These are phyloP conservation scores for Colletotrichum filicis DNA, from an alignment of 2,329 filamentous ascomycete species.

Conservation along the genomic window DNA sequence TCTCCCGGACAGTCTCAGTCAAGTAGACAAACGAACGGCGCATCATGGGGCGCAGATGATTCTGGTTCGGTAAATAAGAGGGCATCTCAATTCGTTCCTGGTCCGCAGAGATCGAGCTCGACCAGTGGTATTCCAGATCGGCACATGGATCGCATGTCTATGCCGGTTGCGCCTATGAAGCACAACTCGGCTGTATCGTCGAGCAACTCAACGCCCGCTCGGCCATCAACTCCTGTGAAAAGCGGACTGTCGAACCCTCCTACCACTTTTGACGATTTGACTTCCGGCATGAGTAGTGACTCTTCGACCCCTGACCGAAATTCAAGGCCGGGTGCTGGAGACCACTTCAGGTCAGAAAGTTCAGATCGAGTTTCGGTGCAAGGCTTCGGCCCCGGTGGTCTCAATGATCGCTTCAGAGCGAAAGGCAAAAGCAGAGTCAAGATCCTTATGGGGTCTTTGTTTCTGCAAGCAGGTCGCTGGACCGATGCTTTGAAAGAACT, in stretches of 20 bases:
- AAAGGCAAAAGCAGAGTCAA: slow-evolving; percentile 84
- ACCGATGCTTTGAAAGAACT: slow-evolving; percentile 87
- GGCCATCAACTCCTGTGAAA: slow-evolving; percentile 63
- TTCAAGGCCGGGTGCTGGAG: slow-evolving; percentile 51
- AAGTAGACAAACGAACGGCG: slow-evolving; percentile 53
- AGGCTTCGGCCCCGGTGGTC: slow-evolving; percentile 77
- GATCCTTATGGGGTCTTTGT: slow-evolving; percentile 85
- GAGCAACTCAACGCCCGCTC: slow-evolving; percentile 56
- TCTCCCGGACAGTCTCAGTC: slow-evolving; percentile 71
- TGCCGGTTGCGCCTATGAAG: slow-evolving; percentile 74
- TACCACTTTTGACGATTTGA: slow-evolving; percentile 60
- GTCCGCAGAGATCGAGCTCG: slow-evolving; percentile 63
- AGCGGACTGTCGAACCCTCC: slow-evolving; percentile 61
- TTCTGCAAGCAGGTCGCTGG: slow-evolving; percentile 91
- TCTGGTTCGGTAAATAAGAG: slow-evolving; percentile 54
- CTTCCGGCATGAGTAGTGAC: slow-evolving; percentile 47
- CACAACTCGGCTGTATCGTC: slow-evolving; percentile 53
- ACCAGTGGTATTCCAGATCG: slow-evolving; percentile 66
- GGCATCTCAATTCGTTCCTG: slow-evolving; percentile 65
- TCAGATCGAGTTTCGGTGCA: slow-evolving; percentile 71
- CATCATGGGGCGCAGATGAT: slow-evolving; percentile 54
- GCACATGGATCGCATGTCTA: slow-evolving; percentile 79
- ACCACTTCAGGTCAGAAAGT: slow-evolving; percentile 60
- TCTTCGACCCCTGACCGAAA: slow-evolving; percentile 55
- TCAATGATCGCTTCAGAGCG: slow-evolving; percentile 81